Percentiles rank a stretch among this genome's conserved stretches.
phyloP scores from a whole-genome alignment of 768 basidiomycete genomes.

The Dioszegia aurantiaca region DNA sequence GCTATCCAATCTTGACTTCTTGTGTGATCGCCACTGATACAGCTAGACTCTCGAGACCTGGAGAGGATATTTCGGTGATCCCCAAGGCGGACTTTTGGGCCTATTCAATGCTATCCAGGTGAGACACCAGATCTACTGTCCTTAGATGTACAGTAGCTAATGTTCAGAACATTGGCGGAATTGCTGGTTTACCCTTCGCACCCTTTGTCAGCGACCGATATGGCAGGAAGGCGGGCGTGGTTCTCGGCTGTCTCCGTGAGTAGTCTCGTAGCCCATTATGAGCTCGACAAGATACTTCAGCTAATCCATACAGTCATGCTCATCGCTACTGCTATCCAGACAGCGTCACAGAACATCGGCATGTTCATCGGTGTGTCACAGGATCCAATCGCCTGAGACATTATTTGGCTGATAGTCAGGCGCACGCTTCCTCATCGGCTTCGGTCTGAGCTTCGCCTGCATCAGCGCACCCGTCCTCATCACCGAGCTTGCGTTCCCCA shows the following conservation, averaged over 20 bases:
- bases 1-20: conserved; percentile 2
- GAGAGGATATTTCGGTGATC: conserved; percentile 21
- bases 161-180: conserved; percentile 20
- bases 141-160: no score
- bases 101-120: conserved; percentile 28
- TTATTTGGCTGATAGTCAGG: not conserved
- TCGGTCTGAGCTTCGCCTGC: conserved; percentile 60
- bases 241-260: conserved; percentile 56
- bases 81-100: conserved; percentile 17
- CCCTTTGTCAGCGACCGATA: conserved; percentile 58
- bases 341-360: conserved; percentile 55
- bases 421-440: conserved; percentile 53
- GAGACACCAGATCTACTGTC: not conserved
- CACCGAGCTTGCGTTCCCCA: conserved; percentile 79
- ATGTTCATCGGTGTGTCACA: conserved; percentile 57
- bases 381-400: no score
- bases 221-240: conserved; percentile 59
- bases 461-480: conserved; percentile 79
- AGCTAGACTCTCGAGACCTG: conserved; percentile 17
- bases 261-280: conserved; percentile 3
- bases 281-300: not conserved
- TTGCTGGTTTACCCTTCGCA: conserved; percentile 24
- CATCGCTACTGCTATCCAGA: conserved; percentile 61
- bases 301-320: conserved; percentile 59
- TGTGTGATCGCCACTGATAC: conserved; percentile 56